phyloP scores from a whole-genome alignment of 441 rosid species.

The Populus trichocarpa region DNA sequence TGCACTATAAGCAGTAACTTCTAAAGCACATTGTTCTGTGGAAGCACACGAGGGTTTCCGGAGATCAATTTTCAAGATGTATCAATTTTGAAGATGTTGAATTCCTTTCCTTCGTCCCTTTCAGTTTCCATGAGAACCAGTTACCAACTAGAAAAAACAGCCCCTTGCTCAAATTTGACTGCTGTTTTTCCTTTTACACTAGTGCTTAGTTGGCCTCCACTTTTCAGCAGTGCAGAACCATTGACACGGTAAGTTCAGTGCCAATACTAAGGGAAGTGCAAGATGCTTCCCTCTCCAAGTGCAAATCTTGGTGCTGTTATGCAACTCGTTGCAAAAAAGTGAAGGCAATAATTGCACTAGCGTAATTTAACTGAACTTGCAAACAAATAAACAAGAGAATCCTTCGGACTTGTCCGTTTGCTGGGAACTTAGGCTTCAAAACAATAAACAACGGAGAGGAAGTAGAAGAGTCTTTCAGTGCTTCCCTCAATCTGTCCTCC shows the following conservation, averaged over 20 bases:
- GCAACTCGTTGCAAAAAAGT: conserved; percentile 30
- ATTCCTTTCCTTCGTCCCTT: background rate
- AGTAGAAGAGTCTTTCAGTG: conserved; percentile 27
- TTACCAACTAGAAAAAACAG: background rate
- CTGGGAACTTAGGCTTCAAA: conserved; percentile 35
- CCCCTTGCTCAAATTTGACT: background rate
- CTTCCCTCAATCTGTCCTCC: conserved; percentile 30
- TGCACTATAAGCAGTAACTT: background rate
- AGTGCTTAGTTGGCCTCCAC: background rate
- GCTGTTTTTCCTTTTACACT: background rate
- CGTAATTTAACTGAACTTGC: conserved; percentile 16
- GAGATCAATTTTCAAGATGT: background rate
- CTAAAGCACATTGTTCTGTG: background rate
- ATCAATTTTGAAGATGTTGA: background rate
- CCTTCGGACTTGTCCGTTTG: conserved; percentile 37
- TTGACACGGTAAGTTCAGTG: background rate
- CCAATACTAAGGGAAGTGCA: background rate
- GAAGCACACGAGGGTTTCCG: background rate
- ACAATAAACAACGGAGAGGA: conserved; percentile 24
- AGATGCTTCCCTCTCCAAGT: conserved; percentile 19
- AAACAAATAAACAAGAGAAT: conserved; percentile 41
- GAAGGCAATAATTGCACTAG: conserved; percentile 24
- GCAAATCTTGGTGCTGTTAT: conserved; percentile 27
- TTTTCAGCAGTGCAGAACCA: background rate
- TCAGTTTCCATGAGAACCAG: background rate